Conservation (phyloP, 331 rosid genomes). For the Quercus tomentella region DNA sequence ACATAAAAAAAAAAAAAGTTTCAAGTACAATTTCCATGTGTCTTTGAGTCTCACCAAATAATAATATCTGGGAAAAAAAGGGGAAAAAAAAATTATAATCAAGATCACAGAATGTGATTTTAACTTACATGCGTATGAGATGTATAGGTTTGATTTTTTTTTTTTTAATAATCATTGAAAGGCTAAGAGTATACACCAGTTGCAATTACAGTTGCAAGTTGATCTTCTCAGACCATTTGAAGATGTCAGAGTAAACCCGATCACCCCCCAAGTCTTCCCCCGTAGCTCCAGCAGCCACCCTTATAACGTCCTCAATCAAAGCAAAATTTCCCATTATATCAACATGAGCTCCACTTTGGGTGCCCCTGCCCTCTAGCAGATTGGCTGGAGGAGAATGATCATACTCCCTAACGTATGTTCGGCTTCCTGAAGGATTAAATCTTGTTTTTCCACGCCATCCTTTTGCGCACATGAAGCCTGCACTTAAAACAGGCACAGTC, state of each 20-base stretch:
- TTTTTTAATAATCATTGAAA: not conserved
- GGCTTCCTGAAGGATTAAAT: constrained; percentile 79
- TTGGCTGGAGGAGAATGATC: constrained; percentile 89
- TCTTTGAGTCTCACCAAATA: too few species aligned
- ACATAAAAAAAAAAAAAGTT: too few species aligned
- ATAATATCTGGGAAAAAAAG: too few species aligned
- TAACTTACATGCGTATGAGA: too few species aligned
- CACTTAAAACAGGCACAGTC: constrained; percentile 88
- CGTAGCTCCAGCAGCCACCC: constrained; percentile 82
- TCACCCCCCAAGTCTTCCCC: constrained; percentile 93
- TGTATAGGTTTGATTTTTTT: too few species aligned
- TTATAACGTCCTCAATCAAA: constrained; percentile 74
- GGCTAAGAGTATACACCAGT: not conserved
- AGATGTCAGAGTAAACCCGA: constrained; percentile 70
- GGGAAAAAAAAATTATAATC: too few species aligned
- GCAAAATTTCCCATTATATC: constrained; percentile 98
- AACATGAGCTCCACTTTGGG: constrained; percentile 96
- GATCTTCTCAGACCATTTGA: constrained; percentile 87
- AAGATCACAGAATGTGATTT: too few species aligned
- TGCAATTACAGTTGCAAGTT: constrained; percentile 37
- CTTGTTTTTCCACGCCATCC: constrained; percentile 95
- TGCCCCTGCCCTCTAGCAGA: constrained; percentile 87
- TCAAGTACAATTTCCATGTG: too few species aligned
- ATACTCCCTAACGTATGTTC: constrained; percentile 62
- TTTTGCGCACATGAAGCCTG: constrained; percentile 95